Base-by-base conservation (phyloP, 179 eudicot species). In the Silene noctiflora region DNA sequence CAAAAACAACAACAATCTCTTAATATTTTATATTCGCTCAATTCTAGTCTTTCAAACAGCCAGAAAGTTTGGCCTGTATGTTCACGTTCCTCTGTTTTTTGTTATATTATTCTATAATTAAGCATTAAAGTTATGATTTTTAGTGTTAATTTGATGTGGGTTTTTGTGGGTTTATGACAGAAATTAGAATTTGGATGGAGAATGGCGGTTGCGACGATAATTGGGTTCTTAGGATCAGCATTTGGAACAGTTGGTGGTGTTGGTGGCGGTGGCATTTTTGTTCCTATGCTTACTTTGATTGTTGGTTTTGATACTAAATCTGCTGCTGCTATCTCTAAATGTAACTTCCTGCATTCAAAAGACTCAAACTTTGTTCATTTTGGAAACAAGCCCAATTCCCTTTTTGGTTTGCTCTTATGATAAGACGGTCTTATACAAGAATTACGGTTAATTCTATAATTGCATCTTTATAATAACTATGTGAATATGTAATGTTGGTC, bases 171-270 rank as follows among this genome's bases (percentile, higher is more conserved):
- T 59, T 70, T 10, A 6, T 46, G 0, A 4, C 86, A 91, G 96
- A 77, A 83, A 68, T 76, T 91, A 81, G 79, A 85, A 73, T 79
- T 88, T 44, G 86, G 86, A 75, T 91, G 96, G 96, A 87, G 89
- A 67, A 78, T 89, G 22, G 83, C 78, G 8, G 78, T 91, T 71
- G 96, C 91, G 4, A 88, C 91, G 0, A 48, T 83, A 46, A 86
- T 91, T 35, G 96, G 89, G 5, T 91, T 91, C 74, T 71, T 88
- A 76, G 96, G 96, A 24, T 91, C 96, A 48, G 94, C 92, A 0
- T 91, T 84, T 75, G 96, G 96, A 55, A 91, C 96, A 3, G 96
- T 91, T 13, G 96, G 96, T n/a, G 96, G 96, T 0, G 94, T 91
- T 67, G 96, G 96, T 56, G 96, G 96, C 21, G 96, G 96, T 22